These are phyloP conservation scores for Salix suchowensis DNA, from an alignment of 345 rosid species.

Conservation along the genomic window DNA sequence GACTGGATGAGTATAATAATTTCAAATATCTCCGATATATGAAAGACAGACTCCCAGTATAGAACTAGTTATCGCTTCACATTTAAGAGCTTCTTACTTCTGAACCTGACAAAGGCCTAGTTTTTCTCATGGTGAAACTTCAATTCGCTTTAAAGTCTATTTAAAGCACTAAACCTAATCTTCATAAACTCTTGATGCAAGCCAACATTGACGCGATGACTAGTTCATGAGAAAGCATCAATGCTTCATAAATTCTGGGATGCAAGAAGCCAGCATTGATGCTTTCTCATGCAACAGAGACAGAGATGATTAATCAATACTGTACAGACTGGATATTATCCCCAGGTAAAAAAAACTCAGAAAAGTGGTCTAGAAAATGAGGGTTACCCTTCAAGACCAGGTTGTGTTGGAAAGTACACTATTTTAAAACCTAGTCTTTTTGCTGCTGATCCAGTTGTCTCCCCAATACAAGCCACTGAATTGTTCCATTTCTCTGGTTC, in stretches of 20 bases:
- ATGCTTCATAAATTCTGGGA: neutral
- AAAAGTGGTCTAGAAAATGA: neutral
- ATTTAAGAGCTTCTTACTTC: neutral
- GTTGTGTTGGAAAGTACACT: slow-evolving; percentile 67
- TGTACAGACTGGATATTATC: neutral
- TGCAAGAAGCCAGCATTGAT: neutral
- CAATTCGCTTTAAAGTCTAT: neutral
- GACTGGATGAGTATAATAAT: neutral
- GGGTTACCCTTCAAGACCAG: slow-evolving; percentile 88
- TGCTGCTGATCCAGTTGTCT: slow-evolving; percentile 89
- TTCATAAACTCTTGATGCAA: neutral
- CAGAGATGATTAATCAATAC: neutral
- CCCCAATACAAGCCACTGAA: slow-evolving; percentile 86
- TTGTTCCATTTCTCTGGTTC: slow-evolving; percentile 53
- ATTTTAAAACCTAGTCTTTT: slow-evolving; percentile 62
- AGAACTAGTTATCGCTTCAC: neutral
- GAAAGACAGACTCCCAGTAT: neutral
- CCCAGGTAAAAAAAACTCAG: neutral
- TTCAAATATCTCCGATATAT: neutral
- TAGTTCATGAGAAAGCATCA: too few relatives aligned
- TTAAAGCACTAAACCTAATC: neutral
- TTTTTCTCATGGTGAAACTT: neutral
- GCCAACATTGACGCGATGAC: neutral
- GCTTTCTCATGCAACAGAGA: neutral
- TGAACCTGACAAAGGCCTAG: neutral